Evolutionary conservation across 257 asterid species (phyloP).

Genomic region (Nicotiana tabacum): DNA sequence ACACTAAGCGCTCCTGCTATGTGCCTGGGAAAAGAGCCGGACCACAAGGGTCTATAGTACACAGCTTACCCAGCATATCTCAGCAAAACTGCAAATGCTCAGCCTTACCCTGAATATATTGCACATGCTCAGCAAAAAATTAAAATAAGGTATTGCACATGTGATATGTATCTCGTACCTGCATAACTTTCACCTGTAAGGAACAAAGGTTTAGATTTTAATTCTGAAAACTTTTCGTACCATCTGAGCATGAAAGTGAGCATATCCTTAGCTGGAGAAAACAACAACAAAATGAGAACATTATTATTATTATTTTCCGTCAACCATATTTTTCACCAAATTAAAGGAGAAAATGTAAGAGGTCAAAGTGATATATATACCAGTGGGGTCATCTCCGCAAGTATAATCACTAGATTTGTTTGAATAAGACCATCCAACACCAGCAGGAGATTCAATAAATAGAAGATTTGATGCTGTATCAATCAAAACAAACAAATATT

Average conservation of each 20-base stretch:
- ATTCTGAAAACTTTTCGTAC: slow-evolving; percentile 28
- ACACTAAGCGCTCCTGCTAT: no score
- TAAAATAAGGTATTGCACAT: no score
- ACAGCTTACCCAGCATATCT: no score
- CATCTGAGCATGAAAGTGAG: slow-evolving; percentile 28
- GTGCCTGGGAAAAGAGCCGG: no score
- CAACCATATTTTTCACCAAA: background rate
- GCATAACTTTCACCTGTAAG: slow-evolving; percentile 43
- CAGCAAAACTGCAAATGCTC: no score
- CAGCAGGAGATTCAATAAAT: slow-evolving; percentile 37
- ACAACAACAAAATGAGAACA: background rate
- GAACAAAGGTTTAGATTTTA: slow-evolving; percentile 24
- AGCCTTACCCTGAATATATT: no score
- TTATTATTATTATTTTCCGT: background rate
- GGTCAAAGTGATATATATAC: background rate
- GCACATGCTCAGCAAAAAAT: no score
- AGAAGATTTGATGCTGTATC: slow-evolving; percentile 32
- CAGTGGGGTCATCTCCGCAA: slow-evolving; percentile 35
- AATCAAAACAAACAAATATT: background rate
- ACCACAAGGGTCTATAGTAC: no score
- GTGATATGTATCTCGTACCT: slow-evolving; percentile 10
- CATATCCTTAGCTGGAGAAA: slow-evolving; percentile 29
- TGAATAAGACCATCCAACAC: slow-evolving; percentile 43
- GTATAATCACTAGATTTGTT: slow-evolving; percentile 28
- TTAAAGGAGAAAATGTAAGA: background rate